A percentile compares a stretch with the other conserved stretches of the same genome.
phyloP scores from a whole-genome alignment of 192 early-diverging fungal species.

The Rhizophlyctis rosea region DNA sequence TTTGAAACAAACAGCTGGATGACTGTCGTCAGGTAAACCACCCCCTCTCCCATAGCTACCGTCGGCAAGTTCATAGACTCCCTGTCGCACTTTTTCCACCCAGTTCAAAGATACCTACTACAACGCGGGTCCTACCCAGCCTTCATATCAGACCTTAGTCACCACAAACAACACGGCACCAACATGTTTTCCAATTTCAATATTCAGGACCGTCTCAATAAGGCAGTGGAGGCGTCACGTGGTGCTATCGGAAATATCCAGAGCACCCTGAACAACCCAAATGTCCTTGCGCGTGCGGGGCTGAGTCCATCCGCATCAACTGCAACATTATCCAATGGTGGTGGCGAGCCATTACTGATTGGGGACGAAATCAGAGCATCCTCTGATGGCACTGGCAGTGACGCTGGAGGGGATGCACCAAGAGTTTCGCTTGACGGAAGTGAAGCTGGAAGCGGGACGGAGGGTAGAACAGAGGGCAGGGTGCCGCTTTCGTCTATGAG shows the following conservation, averaged over 20 bases:
- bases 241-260: constrained; percentile 24
- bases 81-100: no score
- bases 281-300: neutral
- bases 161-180: neutral
- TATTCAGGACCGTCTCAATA: constrained; percentile 15
- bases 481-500: constrained; percentile 21
- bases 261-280: constrained; percentile 8
- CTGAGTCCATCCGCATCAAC: neutral
- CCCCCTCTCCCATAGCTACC: no score
- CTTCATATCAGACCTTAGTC: no score
- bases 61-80: no score
- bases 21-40: no score
- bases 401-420: neutral
- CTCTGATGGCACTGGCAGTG: neutral
- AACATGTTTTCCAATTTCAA: neutral
- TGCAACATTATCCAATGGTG: neutral
- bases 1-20: no score
- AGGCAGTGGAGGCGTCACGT: constrained; percentile 24
- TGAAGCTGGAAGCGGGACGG: neutral
- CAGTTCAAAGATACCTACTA: no score
- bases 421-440: no score
- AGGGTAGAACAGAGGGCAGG: neutral
- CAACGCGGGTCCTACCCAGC: no score
- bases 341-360: neutral
- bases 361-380: neutral